Conservation (phyloP, 768 basidiomycete genomes). For the Boletus rubescentipes region DNA sequence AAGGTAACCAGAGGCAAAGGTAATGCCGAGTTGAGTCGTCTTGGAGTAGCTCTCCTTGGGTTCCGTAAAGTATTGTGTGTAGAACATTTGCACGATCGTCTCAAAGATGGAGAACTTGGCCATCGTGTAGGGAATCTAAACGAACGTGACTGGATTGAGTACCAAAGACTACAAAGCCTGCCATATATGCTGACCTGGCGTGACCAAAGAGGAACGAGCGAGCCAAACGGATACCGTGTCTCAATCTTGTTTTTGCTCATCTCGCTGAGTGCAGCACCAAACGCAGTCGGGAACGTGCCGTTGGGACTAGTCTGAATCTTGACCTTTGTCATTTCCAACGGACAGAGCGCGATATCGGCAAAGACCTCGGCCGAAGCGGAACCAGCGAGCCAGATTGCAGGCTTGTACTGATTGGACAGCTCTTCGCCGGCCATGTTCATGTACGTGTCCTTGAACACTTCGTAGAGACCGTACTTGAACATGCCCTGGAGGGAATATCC, state of each 20-base stretch:
- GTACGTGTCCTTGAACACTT: slow-evolving; percentile 93
- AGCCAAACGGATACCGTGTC: slow-evolving; percentile 84
- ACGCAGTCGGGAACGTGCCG: slow-evolving; percentile 77
- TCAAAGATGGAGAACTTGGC: slow-evolving; percentile 98
- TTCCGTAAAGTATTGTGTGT: slow-evolving; percentile 79
- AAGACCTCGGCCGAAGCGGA: slow-evolving; percentile 95
- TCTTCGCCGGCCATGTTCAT: slow-evolving; percentile 89
- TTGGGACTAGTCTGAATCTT: slow-evolving; percentile 78
- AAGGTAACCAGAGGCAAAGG: slow-evolving; percentile 88
- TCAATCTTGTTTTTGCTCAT: slow-evolving; percentile 67
- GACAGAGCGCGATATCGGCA: slow-evolving; percentile 95
- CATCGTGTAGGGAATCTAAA: slow-evolving; percentile 95
- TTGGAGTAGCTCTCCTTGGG: slow-evolving; percentile 80
- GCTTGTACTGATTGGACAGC: slow-evolving; percentile 75
- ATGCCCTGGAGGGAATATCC: slow-evolving; percentile 96
- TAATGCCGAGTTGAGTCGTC: slow-evolving; percentile 83
- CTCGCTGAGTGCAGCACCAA: slow-evolving; percentile 67
- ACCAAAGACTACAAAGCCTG: no score
- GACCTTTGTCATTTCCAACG: slow-evolving; percentile 91
- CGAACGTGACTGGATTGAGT: background rate
- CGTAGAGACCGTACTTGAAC: slow-evolving; percentile 99
- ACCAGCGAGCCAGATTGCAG: slow-evolving; percentile 89
- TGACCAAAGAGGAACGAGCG: slow-evolving; percentile 83
- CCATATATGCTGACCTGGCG: slow-evolving; percentile 58
- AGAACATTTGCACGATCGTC: slow-evolving; percentile 83